A percentile compares a stretch with the other conserved stretches of the same genome.
Evolutionary conservation across 371 early-diverging fungal species (phyloP).

Genomic region (Rhizopus sp.): DNA sequence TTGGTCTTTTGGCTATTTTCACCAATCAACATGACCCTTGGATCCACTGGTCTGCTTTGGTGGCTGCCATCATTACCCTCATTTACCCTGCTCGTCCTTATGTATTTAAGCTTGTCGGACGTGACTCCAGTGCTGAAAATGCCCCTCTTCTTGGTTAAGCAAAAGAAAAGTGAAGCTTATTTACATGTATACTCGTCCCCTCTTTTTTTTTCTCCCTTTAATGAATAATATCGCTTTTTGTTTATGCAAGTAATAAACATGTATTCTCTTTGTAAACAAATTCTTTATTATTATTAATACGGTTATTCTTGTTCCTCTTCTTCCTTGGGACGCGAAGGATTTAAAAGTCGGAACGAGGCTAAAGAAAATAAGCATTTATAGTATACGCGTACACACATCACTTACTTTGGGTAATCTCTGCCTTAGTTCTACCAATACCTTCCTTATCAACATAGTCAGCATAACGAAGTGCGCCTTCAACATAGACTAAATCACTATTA

Average conservation of each 20-base stretch:
- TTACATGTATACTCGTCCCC: no score
- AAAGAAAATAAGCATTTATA: background rate
- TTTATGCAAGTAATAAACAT: background rate
- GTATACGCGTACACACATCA: background rate
- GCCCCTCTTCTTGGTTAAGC: conserved; percentile 38
- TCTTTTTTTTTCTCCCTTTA: background rate
- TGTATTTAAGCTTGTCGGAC: conserved; percentile 48
- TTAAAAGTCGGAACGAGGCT: conserved; percentile 20
- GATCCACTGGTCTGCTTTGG: conserved; percentile 58
- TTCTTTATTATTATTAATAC: background rate
- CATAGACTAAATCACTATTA: conserved; percentile 59
- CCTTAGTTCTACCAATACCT: conserved; percentile 53
- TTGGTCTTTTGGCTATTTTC: conserved; percentile 50
- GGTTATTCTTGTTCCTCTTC: conserved; percentile 1
- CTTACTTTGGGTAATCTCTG: conserved; percentile 61
- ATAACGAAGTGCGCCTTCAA: conserved; percentile 65
- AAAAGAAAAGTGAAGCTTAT: no score
- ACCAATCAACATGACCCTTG: conserved; percentile 45
- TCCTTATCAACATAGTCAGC: conserved; percentile 64
- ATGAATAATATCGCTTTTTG: background rate
- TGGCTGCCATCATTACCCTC: conserved; percentile 52
- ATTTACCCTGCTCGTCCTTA: conserved; percentile 58
- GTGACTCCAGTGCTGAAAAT: conserved; percentile 26
- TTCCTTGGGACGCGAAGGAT: conserved; percentile 13
- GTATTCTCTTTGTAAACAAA: background rate